Evolutionary conservation across 768 basidiomycete genomes (phyloP), one percentile per base, ranked within the genome.

Genomic region (Leccinum sublutescens): DNA sequence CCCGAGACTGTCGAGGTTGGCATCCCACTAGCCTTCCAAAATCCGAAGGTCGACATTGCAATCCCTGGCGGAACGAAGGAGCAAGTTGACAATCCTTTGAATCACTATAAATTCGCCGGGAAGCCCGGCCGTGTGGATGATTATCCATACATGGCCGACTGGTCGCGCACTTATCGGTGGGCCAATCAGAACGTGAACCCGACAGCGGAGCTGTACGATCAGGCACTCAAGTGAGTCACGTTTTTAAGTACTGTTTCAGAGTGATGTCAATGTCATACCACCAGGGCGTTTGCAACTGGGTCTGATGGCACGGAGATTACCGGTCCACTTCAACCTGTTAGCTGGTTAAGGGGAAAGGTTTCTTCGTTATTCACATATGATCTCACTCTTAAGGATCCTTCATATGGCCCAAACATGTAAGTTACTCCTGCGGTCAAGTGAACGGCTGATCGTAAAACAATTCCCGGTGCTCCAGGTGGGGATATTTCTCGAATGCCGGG

Each of bases 141-240:
- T 23, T 23, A 23, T 23, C 23, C 23, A 23, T 64, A 64, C 21
- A 57, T 65, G 56, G 34, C 2, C 23, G 9, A 29, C 8, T 64
- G 64, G 64, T 3, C 19, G 0, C 55, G 64, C 23, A 67, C 66
- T 17, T 67, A 56, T 31, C 63, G 66, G 9, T 67, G 66, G 66
- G 60, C 15, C 11, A 10, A 62, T 23, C 0, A 31, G 1, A 2
- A 23, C 17, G 19, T n/a, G n/a, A 4, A 58, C 1, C 66, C 62
- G 6, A 47, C 55, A 6, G 3, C 25, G 36, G 66, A 66, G 19
- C 15, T 55, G 54, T 67, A 67, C 8, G 56, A 57, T 49, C 21
- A 54, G 5, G 57, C 66, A 11, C 31, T 36, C 14, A 53, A 62
- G 66, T 67, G 56, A 56, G 63, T 1, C 11, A 21, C 40, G 9